Conservation (phyloP, 2,329 filamentous ascomycete genomes). For the Exophiala phaeomuriformis region DNA sequence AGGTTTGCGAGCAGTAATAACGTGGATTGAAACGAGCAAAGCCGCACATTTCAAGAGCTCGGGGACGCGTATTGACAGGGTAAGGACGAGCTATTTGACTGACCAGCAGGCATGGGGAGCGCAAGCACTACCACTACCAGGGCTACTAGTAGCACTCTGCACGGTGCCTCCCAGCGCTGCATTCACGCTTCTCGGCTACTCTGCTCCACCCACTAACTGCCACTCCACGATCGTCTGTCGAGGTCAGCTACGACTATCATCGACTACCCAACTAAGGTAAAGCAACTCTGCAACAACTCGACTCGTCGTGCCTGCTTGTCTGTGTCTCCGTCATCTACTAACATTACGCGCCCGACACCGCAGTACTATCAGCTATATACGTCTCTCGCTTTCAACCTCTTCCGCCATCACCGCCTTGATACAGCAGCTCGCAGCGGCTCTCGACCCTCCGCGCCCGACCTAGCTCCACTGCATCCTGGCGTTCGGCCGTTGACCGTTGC, state of each 20-base stretch:
- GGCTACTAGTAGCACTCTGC: background rate
- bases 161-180: background rate
- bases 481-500: conserved; percentile 5
- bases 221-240: conserved; percentile 19
- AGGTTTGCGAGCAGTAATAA: no score
- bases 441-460: background rate
- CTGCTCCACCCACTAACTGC: conserved; percentile 15
- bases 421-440: background rate
- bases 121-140: background rate
- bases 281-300: conserved; percentile 1
- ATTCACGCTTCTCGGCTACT: conserved; percentile 18
- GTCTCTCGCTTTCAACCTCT: background rate
- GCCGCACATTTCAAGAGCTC: no score
- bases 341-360: background rate
- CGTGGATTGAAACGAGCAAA: no score
- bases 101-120: no score
- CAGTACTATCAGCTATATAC: background rate
- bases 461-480: background rate
- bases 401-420: background rate
- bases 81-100: no score
- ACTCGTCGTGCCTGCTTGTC: conserved; percentile 3
- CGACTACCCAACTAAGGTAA: conserved; percentile 2
- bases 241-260: conserved; percentile 10
- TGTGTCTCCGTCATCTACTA: background rate
- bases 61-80: no score